phyloP scores from a whole-genome alignment of 371 early-diverging fungal species.

The Massospora cicadina region DNA sequence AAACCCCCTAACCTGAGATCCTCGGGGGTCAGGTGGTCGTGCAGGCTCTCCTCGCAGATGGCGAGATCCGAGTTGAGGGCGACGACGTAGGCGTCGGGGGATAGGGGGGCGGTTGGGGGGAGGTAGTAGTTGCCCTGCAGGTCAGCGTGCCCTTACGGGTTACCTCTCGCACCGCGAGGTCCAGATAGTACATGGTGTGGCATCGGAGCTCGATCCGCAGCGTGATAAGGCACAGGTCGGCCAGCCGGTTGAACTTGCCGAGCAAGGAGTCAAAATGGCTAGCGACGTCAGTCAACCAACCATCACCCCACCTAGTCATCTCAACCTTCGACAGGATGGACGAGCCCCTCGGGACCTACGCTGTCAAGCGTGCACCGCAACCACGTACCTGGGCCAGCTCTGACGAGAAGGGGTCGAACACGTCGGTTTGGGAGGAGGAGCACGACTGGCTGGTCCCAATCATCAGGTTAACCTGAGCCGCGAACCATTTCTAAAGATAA shows the following conservation, averaged over 20 bases:
- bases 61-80: slow-evolving; percentile 60
- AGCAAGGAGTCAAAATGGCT: slow-evolving; percentile 32
- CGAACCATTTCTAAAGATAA: slow-evolving; percentile 42
- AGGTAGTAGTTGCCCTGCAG: slow-evolving; percentile 45
- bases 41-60: slow-evolving; percentile 50
- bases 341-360: not conserved
- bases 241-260: slow-evolving; percentile 43
- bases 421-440: not conserved
- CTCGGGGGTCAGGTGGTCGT: slow-evolving; percentile 34
- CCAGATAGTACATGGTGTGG: slow-evolving; percentile 73
- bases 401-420: not conserved
- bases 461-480: slow-evolving; percentile 26
- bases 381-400: not conserved
- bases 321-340: not conserved
- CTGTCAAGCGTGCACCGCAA: not conserved
- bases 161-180: slow-evolving; percentile 81
- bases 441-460: slow-evolving; percentile 11
- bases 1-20: slow-evolving; percentile 28
- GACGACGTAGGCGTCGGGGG: slow-evolving; percentile 76
- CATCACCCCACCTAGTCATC: not conserved
- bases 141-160: not conserved
- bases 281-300: not conserved
- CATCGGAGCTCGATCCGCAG: slow-evolving; percentile 68
- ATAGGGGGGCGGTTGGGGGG: slow-evolving; percentile 39
- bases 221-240: slow-evolving; percentile 60